These are phyloP conservation scores for Colletotrichum sansevieriae DNA, from an alignment of 2,329 filamentous ascomycete genomes.

Conservation along the genomic window DNA sequence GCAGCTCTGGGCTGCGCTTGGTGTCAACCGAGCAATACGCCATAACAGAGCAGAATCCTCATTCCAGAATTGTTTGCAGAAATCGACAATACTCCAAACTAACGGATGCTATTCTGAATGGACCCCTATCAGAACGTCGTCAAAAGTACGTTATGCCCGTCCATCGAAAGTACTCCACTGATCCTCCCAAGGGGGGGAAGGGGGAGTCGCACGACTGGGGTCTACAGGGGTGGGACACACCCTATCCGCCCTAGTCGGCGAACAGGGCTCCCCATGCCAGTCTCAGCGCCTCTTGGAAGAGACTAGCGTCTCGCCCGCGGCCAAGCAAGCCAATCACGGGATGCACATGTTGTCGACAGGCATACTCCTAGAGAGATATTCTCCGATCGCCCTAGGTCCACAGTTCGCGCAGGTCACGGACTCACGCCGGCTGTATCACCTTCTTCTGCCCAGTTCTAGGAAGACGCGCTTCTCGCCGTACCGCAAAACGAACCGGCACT, in stretches of 20 bases:
- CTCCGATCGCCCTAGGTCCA: conserved; percentile 21
- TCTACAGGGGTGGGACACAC: conserved; percentile 10
- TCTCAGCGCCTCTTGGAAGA: conserved; percentile 32
- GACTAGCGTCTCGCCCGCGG: conserved; percentile 12
- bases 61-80: not conserved
- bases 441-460: conserved; percentile 25
- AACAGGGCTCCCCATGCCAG: conserved; percentile 31
- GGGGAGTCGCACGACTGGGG: not conserved
- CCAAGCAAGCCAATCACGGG: conserved; percentile 15
- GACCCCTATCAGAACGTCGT: conserved; percentile 16
- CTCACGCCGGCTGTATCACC: conserved; percentile 22
- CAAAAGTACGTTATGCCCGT: not conserved
- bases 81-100: not conserved
- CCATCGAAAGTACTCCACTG: conserved; percentile 33
- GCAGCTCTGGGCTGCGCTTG: conserved; percentile 4
- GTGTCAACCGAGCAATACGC: not conserved
- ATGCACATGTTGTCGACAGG: not conserved
- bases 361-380: conserved; percentile 26
- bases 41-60: not conserved
- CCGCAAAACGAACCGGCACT: conserved; percentile 19
- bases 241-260: not conserved
- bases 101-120: not conserved
- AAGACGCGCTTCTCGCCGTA: conserved; percentile 16
- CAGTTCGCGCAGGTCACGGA: conserved; percentile 21
- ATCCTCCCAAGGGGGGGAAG: conserved; percentile 26